Percentiles rank a stretch among this genome's conserved stretches.
Conservation (phyloP, 345 rosid genomes). For the Geranium brycei region DNA sequence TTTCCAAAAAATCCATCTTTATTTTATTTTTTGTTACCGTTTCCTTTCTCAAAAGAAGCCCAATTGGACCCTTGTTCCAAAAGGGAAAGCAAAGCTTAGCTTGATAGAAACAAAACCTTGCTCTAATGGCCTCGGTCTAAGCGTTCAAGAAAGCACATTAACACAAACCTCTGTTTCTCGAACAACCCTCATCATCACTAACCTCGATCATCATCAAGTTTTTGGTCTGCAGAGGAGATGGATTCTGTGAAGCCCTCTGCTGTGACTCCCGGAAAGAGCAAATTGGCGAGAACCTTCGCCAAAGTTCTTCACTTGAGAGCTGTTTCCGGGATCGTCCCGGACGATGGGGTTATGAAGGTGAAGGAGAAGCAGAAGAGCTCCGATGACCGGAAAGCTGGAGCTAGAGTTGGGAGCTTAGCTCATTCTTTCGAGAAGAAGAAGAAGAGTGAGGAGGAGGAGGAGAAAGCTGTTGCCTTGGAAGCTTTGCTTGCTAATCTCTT, state of each 20-base stretch:
- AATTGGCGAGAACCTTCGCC: conserved; percentile 46
- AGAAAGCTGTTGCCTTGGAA: conserved; percentile 33
- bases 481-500: conserved; percentile 64
- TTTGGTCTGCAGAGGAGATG: conserved; percentile 29
- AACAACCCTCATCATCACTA: conserved; percentile 4
- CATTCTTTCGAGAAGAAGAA: conserved; percentile 33
- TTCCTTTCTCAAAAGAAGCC: too few species aligned
- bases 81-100: too few species aligned
- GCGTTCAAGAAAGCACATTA: conserved; percentile 24
- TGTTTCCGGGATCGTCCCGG: conserved; percentile 51
- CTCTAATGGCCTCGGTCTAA: conserved; percentile 27
- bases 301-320: conserved; percentile 55
- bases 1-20: too few species aligned
- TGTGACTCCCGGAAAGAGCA: conserved; percentile 47
- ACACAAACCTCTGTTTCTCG: conserved; percentile 12
- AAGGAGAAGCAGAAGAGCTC: conserved; percentile 19
- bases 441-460: conserved; percentile 21
- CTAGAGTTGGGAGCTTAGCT: conserved; percentile 11
- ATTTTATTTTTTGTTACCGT: too few species aligned
- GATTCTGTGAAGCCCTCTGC: conserved; percentile 53
- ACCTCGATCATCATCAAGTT: background rate
- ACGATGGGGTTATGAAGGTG: conserved; percentile 31
- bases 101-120: too few species aligned
- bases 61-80: too few species aligned
- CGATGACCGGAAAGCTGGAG: conserved; percentile 11